Conservation (phyloP, 129 eudicot species). For the Tagetes patula region DNA sequence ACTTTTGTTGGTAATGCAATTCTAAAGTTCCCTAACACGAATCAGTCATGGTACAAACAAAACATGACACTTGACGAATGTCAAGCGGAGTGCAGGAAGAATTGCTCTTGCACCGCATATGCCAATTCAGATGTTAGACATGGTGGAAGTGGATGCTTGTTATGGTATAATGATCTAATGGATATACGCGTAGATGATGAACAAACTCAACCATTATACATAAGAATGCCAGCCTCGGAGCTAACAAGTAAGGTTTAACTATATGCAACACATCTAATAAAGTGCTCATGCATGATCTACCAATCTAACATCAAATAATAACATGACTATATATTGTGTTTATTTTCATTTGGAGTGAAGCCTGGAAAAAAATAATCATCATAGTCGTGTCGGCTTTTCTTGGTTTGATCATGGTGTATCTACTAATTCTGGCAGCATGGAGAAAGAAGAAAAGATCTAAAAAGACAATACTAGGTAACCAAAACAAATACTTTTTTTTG, state of each 20-base stretch:
- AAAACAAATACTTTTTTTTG: not conserved
- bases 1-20: conserved; percentile 34
- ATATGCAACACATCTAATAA: not conserved
- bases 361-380: conserved; percentile 10
- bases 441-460: conserved; percentile 29
- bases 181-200: conserved; percentile 38
- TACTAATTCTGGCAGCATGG: conserved; percentile 27
- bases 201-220: conserved; percentile 34
- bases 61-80: conserved; percentile 51
- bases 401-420: conserved; percentile 15
- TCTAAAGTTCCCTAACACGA: conserved; percentile 46
- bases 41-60: conserved; percentile 24
- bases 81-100: conserved; percentile 39
- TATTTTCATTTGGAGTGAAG: not conserved
- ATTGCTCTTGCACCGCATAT: conserved; percentile 60
- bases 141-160: conserved; percentile 58
- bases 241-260: conserved; percentile 21
- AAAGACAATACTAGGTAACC: conserved; percentile 12
- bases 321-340: not conserved
- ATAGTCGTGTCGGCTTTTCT: conserved; percentile 6
- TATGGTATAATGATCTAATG: conserved; percentile 51
- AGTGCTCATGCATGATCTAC: not conserved
- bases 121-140: conserved; percentile 37
- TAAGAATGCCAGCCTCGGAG: conserved; percentile 51
- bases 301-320: not conserved